Conservation (phyloP, 768 basidiomycete genomes). For the Polyporus arcularius region DNA sequence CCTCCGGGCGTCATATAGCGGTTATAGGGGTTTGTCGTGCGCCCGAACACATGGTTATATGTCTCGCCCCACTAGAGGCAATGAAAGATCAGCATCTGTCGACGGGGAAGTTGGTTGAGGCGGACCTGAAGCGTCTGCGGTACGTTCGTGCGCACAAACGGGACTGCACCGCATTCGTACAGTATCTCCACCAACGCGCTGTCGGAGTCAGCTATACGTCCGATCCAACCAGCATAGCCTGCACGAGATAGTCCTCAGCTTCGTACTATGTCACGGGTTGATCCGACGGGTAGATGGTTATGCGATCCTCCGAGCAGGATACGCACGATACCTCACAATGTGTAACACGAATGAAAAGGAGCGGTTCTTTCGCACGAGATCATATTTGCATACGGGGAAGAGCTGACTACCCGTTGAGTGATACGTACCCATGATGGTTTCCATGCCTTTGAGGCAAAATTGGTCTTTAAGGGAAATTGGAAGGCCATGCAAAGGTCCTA, state of each 20-base stretch:
- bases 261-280: neutral
- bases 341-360: too few relatives aligned
- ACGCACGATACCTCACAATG: neutral
- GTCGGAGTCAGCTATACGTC: slow-evolving; percentile 46
- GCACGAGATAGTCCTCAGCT: neutral
- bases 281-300: neutral
- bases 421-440: slow-evolving; percentile 54
- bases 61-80: slow-evolving; percentile 71
- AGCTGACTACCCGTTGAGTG: too few relatives aligned
- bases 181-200: slow-evolving; percentile 55
- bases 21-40: slow-evolving; percentile 77
- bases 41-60: slow-evolving; percentile 76
- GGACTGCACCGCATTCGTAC: slow-evolving; percentile 56
- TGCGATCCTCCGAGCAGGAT: neutral
- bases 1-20: slow-evolving; percentile 73
- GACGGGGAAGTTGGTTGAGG: neutral
- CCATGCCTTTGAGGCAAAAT: slow-evolving; percentile 60
- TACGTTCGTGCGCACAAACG: slow-evolving; percentile 57
- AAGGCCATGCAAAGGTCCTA: slow-evolving; percentile 49
- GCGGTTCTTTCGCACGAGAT: too few relatives aligned
- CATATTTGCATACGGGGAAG: too few relatives aligned
- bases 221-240: slow-evolving; percentile 61
- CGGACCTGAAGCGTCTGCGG: slow-evolving; percentile 56
- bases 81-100: too few relatives aligned
- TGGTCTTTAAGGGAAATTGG: slow-evolving; percentile 50